phyloP scores from a whole-genome alignment of 2,329 filamentous ascomycete species.

The Cladophialophora immunda region DNA sequence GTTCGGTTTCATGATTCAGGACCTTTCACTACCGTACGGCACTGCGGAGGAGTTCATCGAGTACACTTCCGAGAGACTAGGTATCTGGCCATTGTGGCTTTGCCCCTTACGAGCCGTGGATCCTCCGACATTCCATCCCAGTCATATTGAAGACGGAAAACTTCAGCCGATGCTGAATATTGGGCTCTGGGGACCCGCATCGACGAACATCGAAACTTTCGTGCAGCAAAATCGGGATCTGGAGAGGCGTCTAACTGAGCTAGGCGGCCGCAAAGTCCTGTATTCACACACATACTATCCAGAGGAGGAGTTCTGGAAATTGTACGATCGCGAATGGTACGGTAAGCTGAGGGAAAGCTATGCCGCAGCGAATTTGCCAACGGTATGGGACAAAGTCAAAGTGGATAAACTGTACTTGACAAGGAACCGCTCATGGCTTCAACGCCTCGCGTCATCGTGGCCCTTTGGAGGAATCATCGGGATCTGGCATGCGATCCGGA shows the following conservation, averaged over 20 bases:
- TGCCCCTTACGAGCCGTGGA: constrained; percentile 58
- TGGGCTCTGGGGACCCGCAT: constrained; percentile 79
- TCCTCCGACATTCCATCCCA: constrained; percentile 46
- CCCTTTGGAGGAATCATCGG: background rate
- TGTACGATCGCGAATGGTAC: constrained; percentile 37
- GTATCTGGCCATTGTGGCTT: constrained; percentile 67
- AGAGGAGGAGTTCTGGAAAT: constrained; percentile 47
- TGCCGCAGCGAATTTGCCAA: constrained; percentile 32
- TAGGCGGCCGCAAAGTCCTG: constrained; percentile 79
- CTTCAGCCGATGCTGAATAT: constrained; percentile 61
- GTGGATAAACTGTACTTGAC: background rate
- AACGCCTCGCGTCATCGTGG: background rate
- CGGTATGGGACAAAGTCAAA: constrained; percentile 38
- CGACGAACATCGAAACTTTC: constrained; percentile 62
- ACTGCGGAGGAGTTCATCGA: constrained; percentile 59
- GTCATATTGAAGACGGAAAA: constrained; percentile 41
- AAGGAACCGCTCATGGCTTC: background rate
- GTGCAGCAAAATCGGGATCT: constrained; percentile 71
- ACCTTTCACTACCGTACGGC: constrained; percentile 64
- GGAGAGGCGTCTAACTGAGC: constrained; percentile 69
- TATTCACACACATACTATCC: constrained; percentile 81
- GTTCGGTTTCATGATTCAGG: constrained; percentile 66
- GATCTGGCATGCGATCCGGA: background rate
- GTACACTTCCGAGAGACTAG: constrained; percentile 55
- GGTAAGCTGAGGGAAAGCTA: constrained; percentile 36